These are phyloP conservation scores for Komagataella phaffii DNA, from an alignment of 805 yeast genomes.

Conservation along the genomic window DNA sequence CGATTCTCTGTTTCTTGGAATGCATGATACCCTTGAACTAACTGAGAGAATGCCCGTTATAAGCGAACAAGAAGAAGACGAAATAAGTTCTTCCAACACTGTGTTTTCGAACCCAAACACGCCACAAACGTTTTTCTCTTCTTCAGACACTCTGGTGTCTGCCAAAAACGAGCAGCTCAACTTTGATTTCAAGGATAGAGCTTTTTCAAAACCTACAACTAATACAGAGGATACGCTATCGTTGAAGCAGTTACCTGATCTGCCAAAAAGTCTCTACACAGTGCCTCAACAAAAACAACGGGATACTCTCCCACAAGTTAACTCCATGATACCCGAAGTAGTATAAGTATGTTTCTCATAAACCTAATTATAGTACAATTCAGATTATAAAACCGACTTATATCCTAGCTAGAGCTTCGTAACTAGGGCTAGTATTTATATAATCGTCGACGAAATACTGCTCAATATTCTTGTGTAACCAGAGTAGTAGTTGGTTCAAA, in stretches of 20 bases:
- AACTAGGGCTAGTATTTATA: slow-evolving; percentile 36
- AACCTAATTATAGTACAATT: background rate
- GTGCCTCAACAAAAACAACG: background rate
- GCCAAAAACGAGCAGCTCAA: background rate
- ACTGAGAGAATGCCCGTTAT: background rate
- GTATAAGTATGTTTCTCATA: background rate
- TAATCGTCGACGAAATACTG: slow-evolving; percentile 25
- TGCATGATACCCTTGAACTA: slow-evolving; percentile 21
- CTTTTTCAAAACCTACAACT: background rate
- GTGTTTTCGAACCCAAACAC: background rate
- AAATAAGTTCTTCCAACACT: background rate
- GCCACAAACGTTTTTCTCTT: background rate
- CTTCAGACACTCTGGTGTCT: background rate
- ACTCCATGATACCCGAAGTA: background rate
- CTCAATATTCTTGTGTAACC: slow-evolving; percentile 29
- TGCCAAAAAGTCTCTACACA: background rate
- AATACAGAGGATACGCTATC: background rate
- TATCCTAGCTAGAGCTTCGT: slow-evolving; percentile 21
- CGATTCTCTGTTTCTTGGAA: slow-evolving; percentile 38
- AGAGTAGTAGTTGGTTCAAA: slow-evolving; percentile 39
- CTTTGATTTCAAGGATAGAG: background rate
- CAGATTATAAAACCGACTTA: background rate
- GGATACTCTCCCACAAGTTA: background rate
- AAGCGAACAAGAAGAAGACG: background rate
- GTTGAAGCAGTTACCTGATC: background rate